Conservation (phyloP, 495 filamentous ascomycete species). For the Penicillium desertorum region DNA sequence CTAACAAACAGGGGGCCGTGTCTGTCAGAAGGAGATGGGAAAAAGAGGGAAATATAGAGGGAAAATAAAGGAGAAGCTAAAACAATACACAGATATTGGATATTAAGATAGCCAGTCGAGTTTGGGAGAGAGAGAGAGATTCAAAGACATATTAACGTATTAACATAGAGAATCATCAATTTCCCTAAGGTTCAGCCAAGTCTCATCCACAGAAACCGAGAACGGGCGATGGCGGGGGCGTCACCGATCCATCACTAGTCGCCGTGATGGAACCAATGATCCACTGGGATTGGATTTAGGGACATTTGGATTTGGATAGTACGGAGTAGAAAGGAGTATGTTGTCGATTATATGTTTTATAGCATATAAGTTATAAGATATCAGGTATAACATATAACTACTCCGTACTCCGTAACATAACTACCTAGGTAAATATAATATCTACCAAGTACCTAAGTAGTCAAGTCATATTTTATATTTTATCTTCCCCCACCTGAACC, state of each 20-base stretch:
- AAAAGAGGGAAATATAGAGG: not conserved
- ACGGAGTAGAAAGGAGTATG: not conserved
- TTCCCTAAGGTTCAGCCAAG: conserved; percentile 19
- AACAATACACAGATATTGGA: no score
- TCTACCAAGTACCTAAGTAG: no score
- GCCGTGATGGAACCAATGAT: conserved; percentile 25
- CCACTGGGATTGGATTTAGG: conserved; percentile 20
- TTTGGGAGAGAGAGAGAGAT: no score
- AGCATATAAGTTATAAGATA: not conserved
- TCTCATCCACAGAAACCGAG: conserved; percentile 12
- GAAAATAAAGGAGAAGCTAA: not conserved
- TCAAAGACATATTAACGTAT: no score
- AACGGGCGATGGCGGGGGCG: conserved; percentile 33
- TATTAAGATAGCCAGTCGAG: no score
- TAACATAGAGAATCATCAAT: not conserved
- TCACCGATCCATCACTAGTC: conserved; percentile 31
- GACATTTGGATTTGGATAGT: not conserved
- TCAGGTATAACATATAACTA: no score
- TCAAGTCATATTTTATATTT: not conserved
- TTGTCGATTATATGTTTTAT: not conserved
- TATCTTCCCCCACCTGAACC: conserved; percentile 7
- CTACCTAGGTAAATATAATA: no score
- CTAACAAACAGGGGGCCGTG: conserved; percentile 16
- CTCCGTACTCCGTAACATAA: no score
- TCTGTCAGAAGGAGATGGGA: not conserved